A percentile compares a stretch with the other conserved stretches of the same genome.
Conservation (phyloP, 202 grass and related monocot genomes). For the Elaeis oleifera region DNA sequence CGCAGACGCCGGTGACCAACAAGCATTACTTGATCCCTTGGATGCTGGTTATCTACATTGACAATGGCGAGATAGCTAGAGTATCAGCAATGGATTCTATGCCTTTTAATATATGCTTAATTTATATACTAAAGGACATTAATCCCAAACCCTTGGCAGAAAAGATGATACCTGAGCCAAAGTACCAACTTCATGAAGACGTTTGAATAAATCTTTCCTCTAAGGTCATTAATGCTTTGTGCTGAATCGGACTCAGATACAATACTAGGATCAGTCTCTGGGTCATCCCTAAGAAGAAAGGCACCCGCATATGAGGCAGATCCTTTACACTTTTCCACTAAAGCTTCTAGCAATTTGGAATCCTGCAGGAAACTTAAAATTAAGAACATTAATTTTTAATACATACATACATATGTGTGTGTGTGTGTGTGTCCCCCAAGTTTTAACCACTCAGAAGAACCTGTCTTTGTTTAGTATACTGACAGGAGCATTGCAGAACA, state of each 20-base stretch:
- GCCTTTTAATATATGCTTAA: slow-evolving; percentile 6
- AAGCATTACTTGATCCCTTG: slow-evolving; percentile 86
- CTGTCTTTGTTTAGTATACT: too few relatives aligned
- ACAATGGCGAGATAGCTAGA: slow-evolving; percentile 21
- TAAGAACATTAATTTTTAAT: neutral
- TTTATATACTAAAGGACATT: slow-evolving; percentile 11
- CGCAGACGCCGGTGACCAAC: slow-evolving; percentile 70
- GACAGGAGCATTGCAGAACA: too few relatives aligned
- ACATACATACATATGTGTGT: too few relatives aligned
- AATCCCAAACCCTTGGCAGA: slow-evolving; percentile 6
- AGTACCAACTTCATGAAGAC: slow-evolving; percentile 89
- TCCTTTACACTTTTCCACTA: slow-evolving; percentile 80
- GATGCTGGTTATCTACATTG: slow-evolving; percentile 81
- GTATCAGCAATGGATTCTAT: slow-evolving; percentile 3
- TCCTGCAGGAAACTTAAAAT: slow-evolving; percentile 34
- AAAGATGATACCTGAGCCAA: slow-evolving; percentile 54
- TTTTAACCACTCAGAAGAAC: too few relatives aligned
- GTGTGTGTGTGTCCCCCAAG: too few relatives aligned
- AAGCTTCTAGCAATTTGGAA: slow-evolving; percentile 60
- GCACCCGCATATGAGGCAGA: slow-evolving; percentile 67
- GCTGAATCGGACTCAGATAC: slow-evolving; percentile 58
- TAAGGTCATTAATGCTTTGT: slow-evolving; percentile 87
- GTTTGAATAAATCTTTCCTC: slow-evolving; percentile 81
- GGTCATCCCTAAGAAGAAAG: slow-evolving; percentile 88
- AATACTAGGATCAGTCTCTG: slow-evolving; percentile 49